These are phyloP conservation scores for Trichosphaerium sp. DNA, from an alignment of 78 protist species.

Conservation along the genomic window DNA sequence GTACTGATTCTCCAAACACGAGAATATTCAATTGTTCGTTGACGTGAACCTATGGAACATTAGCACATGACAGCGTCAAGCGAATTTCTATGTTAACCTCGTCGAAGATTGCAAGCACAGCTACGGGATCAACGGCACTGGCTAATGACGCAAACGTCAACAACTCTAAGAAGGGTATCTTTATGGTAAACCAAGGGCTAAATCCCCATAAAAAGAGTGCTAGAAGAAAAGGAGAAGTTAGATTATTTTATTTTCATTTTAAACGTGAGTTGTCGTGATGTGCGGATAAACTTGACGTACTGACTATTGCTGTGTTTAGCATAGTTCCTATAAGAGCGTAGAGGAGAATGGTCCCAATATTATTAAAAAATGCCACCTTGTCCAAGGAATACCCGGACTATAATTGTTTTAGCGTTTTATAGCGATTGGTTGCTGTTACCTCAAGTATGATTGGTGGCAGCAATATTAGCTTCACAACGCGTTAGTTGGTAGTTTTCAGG, in stretches of 20 bases:
- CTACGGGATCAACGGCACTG: conserved; percentile 29
- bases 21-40: conserved; percentile 13
- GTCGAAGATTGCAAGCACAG: conserved; percentile 40
- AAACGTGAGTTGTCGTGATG: not conserved
- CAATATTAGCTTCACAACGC: too few relatives aligned
- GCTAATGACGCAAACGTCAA: not conserved
- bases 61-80: too few relatives aligned
- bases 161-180: not conserved
- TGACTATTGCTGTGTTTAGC: conserved; percentile 2
- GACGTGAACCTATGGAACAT: conserved; percentile 19
- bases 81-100: too few relatives aligned
- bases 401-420: too few relatives aligned
- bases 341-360: conserved; percentile 3
- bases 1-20: conserved; percentile 48
- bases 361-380: not conserved
- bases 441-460: too few relatives aligned
- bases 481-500: too few relatives aligned
- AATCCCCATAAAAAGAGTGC: not conserved
- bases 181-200: not conserved
- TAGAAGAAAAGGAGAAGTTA: not conserved
- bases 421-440: too few relatives aligned
- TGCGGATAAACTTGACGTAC: not conserved
- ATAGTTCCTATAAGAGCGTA: conserved; percentile 11
- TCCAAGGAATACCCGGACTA: not conserved
- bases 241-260: not conserved